Evolutionary conservation across 2,329 filamentous ascomycete species (phyloP), one percentile per base, ranked within the genome.

Genomic region (Paracorniculantispora psalliotae): DNA sequence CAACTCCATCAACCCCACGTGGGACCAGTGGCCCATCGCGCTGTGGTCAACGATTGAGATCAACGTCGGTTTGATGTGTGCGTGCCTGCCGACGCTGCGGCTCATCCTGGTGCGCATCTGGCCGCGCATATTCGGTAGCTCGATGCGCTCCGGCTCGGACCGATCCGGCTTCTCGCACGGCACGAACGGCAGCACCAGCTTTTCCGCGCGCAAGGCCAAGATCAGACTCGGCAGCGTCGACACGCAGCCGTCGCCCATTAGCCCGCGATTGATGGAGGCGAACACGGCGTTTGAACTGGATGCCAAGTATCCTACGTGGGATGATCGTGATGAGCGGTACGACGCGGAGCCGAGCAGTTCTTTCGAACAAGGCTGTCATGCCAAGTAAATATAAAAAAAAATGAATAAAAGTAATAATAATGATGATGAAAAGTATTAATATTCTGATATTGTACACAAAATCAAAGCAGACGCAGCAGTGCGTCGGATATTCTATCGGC

Each of bases 1-100:
- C 43, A 62, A 56, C 25, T 64, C 63, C 23, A 41, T 54, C 8
- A 67, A 67, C 41, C 61, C 61, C 13, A 67, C 65, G 3, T 66
- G 63, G 58, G 63, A 67, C 30, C 39, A 65, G 15, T 60, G 44
- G 44, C 57, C 50, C 10, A 54, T 62, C 7, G 58, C 61, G 1
- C 61, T 61, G 17, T 67, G 65, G 66, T 65, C 65, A 12, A 61
- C 51, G n/a, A 61, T 68, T 39, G 66, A 68, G 49, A 60, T 67
- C 43, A 64, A 63, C 50, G 60, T 65, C 13, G 63, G 65, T 35
- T 61, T 68, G 26, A 64, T 67, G 44, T 67, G 65, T 57, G 62
- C 63, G 33, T 67, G 64, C 60, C 62, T 68, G 54, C 65, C 66
- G 9, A 59, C 63, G 8, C 44, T 66, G 19, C 65, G 67, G 5